Percentiles rank a stretch among this genome's conserved stretches.
Conservation (phyloP, 768 basidiomycete species). For the Termitomyces sp. region DNA sequence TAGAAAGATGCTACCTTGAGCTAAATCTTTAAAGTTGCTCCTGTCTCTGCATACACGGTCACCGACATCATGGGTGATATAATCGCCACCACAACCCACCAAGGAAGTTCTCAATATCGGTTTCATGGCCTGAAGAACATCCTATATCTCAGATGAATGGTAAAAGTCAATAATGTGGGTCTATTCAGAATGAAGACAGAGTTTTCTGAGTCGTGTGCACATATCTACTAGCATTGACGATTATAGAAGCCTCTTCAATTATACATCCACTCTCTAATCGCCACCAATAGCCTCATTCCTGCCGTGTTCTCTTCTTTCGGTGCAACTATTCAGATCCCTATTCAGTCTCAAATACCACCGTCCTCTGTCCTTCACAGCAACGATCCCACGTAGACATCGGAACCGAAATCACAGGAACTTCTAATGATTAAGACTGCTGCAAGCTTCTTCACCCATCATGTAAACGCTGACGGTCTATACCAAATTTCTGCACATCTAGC, state of each 20-base stretch:
- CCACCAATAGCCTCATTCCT: neutral
- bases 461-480: neutral
- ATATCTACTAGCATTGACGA: conserved; percentile 88
- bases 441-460: neutral
- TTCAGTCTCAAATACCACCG: no score
- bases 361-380: neutral
- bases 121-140: no score
- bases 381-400: neutral
- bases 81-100: no score
- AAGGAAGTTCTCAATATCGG: no score
- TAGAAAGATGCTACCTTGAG: neutral
- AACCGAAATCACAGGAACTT: neutral
- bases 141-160: no score
- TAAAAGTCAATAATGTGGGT: neutral
- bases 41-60: neutral
- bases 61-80: no score
- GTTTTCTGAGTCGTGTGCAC: neutral
- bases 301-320: neutral
- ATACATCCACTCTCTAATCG: conserved; percentile 77
- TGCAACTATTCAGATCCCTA: neutral
- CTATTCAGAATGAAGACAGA: no score
- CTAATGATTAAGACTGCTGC: neutral
- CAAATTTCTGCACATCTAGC: neutral
- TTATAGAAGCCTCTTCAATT: conserved; percentile 86
- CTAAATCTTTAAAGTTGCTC: neutral